Conservation (phyloP, 495 filamentous ascomycete species). For the Lindgomyces ingoldianus region DNA sequence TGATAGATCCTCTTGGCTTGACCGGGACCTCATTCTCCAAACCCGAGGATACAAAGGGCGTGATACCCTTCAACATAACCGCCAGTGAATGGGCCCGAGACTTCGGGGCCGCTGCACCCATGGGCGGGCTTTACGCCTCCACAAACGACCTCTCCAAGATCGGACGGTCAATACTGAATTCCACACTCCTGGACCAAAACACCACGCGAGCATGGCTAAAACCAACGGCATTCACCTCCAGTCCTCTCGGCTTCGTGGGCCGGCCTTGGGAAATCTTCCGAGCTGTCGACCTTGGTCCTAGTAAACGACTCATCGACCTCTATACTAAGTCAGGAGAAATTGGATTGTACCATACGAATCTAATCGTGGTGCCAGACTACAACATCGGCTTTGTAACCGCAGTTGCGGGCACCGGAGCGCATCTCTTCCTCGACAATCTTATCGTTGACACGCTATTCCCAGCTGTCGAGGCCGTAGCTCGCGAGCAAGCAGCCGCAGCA, state of each 20-base stretch:
- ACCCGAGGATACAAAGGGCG: constrained; percentile 9
- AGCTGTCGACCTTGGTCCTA: constrained; percentile 21
- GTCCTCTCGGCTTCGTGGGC: constrained; percentile 51
- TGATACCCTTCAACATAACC: constrained; percentile 12
- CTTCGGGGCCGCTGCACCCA: constrained; percentile 25
- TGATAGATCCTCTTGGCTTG: constrained; percentile 53
- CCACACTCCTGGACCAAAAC: constrained; percentile 46
- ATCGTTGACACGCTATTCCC: constrained; percentile 45
- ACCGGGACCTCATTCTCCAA: constrained; percentile 47
- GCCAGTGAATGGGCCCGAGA: constrained; percentile 37
- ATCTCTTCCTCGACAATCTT: constrained; percentile 36
- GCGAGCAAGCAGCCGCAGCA: constrained; percentile 47
- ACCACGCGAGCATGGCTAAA: constrained; percentile 51
- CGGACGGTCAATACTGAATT: constrained; percentile 54
- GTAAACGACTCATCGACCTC: constrained; percentile 37
- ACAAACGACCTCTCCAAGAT: constrained; percentile 40
- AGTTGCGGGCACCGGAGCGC: constrained; percentile 17
- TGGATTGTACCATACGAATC: constrained; percentile 26
- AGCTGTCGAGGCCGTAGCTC: constrained; percentile 49
- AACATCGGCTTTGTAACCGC: constrained; percentile 32
- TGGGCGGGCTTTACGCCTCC: constrained; percentile 39
- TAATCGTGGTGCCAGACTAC: constrained; percentile 34
- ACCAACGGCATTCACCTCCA: constrained; percentile 54
- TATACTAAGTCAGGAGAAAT: constrained; percentile 39
- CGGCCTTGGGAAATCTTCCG: constrained; percentile 51